Evolutionary conservation across 306 rosid genomes (phyloP).

Genomic region (Vigna radiata): DNA sequence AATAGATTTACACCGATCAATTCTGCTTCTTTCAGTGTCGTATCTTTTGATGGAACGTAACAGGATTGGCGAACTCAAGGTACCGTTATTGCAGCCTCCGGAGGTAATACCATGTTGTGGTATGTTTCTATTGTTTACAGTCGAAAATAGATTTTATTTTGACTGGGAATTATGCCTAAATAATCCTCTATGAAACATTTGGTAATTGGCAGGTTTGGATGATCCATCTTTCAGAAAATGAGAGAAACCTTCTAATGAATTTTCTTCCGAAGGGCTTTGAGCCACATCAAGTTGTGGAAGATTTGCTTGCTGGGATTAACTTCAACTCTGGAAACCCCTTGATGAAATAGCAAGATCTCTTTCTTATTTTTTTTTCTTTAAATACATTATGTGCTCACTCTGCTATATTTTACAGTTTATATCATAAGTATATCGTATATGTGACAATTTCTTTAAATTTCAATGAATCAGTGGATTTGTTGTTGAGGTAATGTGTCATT

Average conservation of each 20-base stretch:
- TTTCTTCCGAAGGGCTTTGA: slow-evolving; percentile 78
- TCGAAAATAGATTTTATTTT: neutral
- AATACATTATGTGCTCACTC: slow-evolving; percentile 9
- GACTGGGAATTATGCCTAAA: slow-evolving; percentile 31
- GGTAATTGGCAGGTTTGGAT: slow-evolving; percentile 79
- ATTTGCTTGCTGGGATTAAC: slow-evolving; percentile 72
- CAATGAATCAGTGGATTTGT: slow-evolving; percentile 23
- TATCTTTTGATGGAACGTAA: too few species aligned
- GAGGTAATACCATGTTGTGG: slow-evolving; percentile 64
- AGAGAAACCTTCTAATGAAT: slow-evolving; percentile 69
- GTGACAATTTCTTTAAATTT: slow-evolving; percentile 26
- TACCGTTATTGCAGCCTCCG: too few species aligned
- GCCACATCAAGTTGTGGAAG: slow-evolving; percentile 66
- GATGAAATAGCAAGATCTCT: slow-evolving; percentile 70
- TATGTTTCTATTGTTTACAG: slow-evolving; percentile 35
- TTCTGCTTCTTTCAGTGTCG: too few species aligned
- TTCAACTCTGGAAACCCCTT: slow-evolving; percentile 85
- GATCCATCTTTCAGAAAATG: slow-evolving; percentile 75
- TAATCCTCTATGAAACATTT: slow-evolving; percentile 34
- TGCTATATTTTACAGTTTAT: slow-evolving; percentile 28
- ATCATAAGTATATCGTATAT: neutral
- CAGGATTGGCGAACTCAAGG: too few species aligned
- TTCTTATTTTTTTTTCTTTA: slow-evolving; percentile 38
- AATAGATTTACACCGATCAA: too few species aligned
- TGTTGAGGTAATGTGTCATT: slow-evolving; percentile 27